These are phyloP conservation scores for Cystobasidium pallidum DNA, from an alignment of 1,284 basidiomycete species.

Conservation along the genomic window DNA sequence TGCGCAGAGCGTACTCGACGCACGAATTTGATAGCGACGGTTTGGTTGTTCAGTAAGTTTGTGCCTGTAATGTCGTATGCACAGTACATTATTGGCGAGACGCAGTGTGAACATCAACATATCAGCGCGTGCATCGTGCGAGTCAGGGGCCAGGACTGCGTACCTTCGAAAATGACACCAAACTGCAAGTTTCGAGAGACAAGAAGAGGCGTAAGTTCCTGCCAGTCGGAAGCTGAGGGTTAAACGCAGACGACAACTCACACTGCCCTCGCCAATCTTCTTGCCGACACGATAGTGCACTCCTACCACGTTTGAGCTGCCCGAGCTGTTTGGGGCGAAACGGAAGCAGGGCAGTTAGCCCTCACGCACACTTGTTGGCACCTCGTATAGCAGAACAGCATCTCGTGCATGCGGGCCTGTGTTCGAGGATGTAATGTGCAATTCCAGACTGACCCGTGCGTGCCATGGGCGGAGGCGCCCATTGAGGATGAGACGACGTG, in stretches of 20 bases:
- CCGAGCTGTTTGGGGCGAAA: slow-evolving; percentile 18
- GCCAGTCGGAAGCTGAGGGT: background rate
- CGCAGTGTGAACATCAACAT: background rate
- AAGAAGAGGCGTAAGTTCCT: background rate
- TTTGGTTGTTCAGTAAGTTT: slow-evolving; percentile 91
- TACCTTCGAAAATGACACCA: slow-evolving; percentile 95
- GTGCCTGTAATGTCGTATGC: slow-evolving; percentile 65
- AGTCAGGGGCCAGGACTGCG: background rate
- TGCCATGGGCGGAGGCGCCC: slow-evolving; percentile 23
- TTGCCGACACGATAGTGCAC: slow-evolving; percentile 83
- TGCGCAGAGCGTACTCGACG: slow-evolving; percentile 57
- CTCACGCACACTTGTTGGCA: background rate
- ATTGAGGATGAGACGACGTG: slow-evolving; percentile 26
- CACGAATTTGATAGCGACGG: slow-evolving; percentile 97
- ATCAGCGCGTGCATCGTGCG: slow-evolving; percentile 20
- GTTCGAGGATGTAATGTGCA: background rate
- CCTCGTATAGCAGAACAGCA: background rate
- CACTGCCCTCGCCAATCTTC: slow-evolving; percentile 68
- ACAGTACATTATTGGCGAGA: background rate
- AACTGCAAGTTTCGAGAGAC: slow-evolving; percentile 59
- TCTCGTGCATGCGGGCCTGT: background rate
- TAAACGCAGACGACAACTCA: slow-evolving; percentile 6
- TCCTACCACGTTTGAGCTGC: slow-evolving; percentile 63
- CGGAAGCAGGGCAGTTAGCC: slow-evolving; percentile 3
- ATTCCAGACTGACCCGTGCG: slow-evolving; percentile 25